Evolutionary conservation across 2,329 filamentous ascomycete species (phyloP).

Genomic region (Dactylellina haptotyla): DNA sequence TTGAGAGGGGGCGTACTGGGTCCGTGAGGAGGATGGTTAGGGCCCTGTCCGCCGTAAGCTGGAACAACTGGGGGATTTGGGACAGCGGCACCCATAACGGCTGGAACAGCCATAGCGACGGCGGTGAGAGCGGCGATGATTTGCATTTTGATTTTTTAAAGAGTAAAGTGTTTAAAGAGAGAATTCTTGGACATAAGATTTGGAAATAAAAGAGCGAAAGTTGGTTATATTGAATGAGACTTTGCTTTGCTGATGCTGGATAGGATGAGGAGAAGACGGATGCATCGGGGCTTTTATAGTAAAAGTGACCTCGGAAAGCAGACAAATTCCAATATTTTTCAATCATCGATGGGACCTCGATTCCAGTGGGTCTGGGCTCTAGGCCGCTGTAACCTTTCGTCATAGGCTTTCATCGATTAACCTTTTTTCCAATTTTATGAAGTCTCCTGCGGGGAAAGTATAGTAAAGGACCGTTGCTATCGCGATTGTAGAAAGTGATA

Average conservation of each 20-base stretch:
- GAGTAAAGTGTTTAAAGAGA: conserved; percentile 6
- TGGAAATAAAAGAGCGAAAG: conserved; percentile 10
- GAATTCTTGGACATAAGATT: not conserved
- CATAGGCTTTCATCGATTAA: not conserved
- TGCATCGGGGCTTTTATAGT: conserved; percentile 49
- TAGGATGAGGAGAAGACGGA: not conserved
- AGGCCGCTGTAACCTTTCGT: conserved; percentile 8
- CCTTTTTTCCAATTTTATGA: conserved; percentile 21
- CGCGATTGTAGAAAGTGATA: conserved; percentile 50
- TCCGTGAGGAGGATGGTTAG: conserved; percentile 13
- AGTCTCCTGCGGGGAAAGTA: conserved; percentile 34
- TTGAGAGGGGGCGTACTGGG: conserved; percentile 25
- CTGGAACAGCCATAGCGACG: conserved; percentile 47
- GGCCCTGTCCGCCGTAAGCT: conserved; percentile 9
- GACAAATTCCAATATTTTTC: conserved; percentile 3
- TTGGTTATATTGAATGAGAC: conserved; percentile 31
- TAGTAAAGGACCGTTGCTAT: conserved; percentile 32
- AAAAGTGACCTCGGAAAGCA: conserved; percentile 1
- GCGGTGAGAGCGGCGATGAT: conserved; percentile 47
- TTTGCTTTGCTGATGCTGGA: conserved; percentile 15
- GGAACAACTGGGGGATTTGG: conserved; percentile 30
- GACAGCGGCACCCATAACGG: conserved; percentile 45
- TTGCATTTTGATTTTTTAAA: conserved; percentile 47
- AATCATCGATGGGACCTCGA: conserved; percentile 15
- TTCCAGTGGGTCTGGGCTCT: not conserved